A percentile compares a stretch with the other conserved stretches of the same genome.
Conservation (phyloP, 805 yeast genomes). For the Ogataea pilisensis region DNA sequence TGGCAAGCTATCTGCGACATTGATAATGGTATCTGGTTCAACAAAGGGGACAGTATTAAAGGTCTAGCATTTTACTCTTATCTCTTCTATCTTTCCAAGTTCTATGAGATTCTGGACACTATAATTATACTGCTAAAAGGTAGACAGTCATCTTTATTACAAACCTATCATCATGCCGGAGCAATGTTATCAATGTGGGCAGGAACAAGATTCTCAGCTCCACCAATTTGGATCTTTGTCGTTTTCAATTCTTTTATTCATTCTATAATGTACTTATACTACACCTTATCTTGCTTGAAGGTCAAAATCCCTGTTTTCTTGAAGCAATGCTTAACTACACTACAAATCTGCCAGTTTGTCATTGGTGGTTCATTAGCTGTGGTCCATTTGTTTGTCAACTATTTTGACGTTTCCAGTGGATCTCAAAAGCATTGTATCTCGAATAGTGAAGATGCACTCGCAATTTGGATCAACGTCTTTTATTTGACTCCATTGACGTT, state of each 20-base stretch:
- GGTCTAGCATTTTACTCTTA: slow-evolving; percentile 58
- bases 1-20: slow-evolving; percentile 62
- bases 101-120: slow-evolving; percentile 69
- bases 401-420: slow-evolving; percentile 45
- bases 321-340: slow-evolving; percentile 57
- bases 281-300: slow-evolving; percentile 54
- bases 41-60: slow-evolving; percentile 24
- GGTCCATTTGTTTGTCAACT: slow-evolving; percentile 56
- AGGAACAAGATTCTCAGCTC: slow-evolving; percentile 63
- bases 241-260: slow-evolving; percentile 78
- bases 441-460: slow-evolving; percentile 57
- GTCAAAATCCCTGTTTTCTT: slow-evolving; percentile 52
- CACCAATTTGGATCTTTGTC: slow-evolving; percentile 79
- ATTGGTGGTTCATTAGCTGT: slow-evolving; percentile 68
- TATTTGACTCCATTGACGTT: slow-evolving; percentile 67
- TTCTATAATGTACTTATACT: slow-evolving; percentile 70
- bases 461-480: slow-evolving; percentile 55
- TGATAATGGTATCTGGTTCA: slow-evolving; percentile 54
- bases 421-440: slow-evolving; percentile 46
- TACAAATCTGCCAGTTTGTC: slow-evolving; percentile 67
- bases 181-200: slow-evolving; percentile 84
- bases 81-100: slow-evolving; percentile 66
- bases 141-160: slow-evolving; percentile 59
- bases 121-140: slow-evolving; percentile 65
- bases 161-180: slow-evolving; percentile 75